Evolutionary conservation across 169 alveolate genomes (phyloP), one percentile per base, ranked within the genome.

Genomic region (Nephromyces sp.): DNA sequence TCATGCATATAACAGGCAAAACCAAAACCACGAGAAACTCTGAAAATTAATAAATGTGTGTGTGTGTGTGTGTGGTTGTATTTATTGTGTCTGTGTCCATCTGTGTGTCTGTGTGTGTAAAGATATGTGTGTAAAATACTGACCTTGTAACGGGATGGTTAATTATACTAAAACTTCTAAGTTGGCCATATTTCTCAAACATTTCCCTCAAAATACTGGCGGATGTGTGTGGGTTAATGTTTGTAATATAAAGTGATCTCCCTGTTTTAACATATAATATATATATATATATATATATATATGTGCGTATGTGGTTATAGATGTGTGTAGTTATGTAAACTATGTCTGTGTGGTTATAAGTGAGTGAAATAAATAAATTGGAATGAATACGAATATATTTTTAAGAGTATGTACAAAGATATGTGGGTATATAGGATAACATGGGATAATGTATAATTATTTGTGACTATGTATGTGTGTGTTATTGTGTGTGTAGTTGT

Each of bases 21-120:
- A 0, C 75, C 82, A 30, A 75, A 75, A 31, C 82, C 82, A 15
- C 82, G 82, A 1, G 82, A 75, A 32, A 68, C 82, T 35, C 82
- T 75, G 72, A 0, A 15, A 6, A 43, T 31, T 25, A 31, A 0
- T 69, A 15, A 57, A 33, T 27, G 34, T 22, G 43, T 15, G n/a
- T 32, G n/a, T 43, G 57, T n/a, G 57, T n/a, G 15, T n/a, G 57
- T n/a, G 57, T 43, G 57, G n/a, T n/a, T n/a, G 57, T n/a, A 15
- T 43, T 43, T n/a, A 15, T n/a, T 43, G n/a, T n/a, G n/a, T 43
- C 24, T 43, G n/a, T 43, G n/a, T 43, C 24, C 57, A 15, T 43
- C 24, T n/a, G n/a, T 43, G n/a, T 43, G n/a, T 43, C 57, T 43
- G 15, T 43, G 57, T n/a, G n/a, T 15, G 1, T 27, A 8, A n/a